Base-by-base conservation (phyloP, 2,329 filamentous ascomycete species). In the Sporothrix pseudoabietina region DNA sequence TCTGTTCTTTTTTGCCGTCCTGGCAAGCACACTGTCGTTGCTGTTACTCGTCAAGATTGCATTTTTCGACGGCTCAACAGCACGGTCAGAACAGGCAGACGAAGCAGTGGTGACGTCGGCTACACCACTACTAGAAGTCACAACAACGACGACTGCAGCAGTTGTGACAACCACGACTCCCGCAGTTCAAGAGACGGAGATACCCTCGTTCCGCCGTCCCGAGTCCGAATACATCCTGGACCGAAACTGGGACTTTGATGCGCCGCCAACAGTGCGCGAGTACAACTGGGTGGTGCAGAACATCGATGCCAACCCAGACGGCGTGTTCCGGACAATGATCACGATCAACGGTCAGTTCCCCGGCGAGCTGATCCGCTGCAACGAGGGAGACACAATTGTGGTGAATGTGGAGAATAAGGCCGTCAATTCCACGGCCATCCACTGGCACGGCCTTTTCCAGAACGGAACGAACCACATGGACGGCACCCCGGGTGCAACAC, bases 291-390 rank as follows among this genome's bases (percentile, higher is more conserved):
- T 82, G 0, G 86, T 92, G 41, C 79, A 81, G 10, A 87, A 91
- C 74, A 86, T 86, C 44, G 81, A 84, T 47, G 88, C 90, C 47
- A 91, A 92, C 77, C 93, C 92, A 0, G 92, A 94, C 82, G 90
- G 89, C 52, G 84, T 86, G 10, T 86, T 87, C 76, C 86, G 92
- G 39, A 86, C 88, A 12, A 87, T 88, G 16, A 92, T 82, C 0
- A 87, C 90, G 52, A 92, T 94, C 81, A 94, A 95, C 78, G 89
- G 89, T 49, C 84, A 91, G 78, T 94, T 92, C 80, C 93, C 93
- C 0, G 87, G 92, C 0, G 92, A 92, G 6, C 80, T 92, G 61
- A 88, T 96, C 63, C 88, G 92, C 76, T 88, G 89, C 75, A 93
- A 92, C 76, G 89, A 92, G 76, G 92, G 91, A 26, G 93, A 96